These are phyloP conservation scores for Suillus luteus DNA, from an alignment of 768 basidiomycete genomes.

Conservation along the genomic window DNA sequence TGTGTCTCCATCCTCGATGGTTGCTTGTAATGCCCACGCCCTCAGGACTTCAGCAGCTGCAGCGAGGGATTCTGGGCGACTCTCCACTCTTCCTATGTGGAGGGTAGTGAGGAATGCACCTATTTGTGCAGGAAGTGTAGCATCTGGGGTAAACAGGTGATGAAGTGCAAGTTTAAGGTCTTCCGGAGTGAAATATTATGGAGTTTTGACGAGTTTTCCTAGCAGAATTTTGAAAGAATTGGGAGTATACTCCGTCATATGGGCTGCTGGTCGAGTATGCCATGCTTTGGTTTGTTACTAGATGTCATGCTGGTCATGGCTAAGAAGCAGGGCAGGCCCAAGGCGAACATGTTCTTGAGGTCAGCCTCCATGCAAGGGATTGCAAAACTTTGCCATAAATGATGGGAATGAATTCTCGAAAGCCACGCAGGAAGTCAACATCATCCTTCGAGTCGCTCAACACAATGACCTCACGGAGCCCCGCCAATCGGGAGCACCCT, in stretches of 20 bases:
- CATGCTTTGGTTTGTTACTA: no score
- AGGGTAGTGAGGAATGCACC: constrained; percentile 89
- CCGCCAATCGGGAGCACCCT: constrained; percentile 7
- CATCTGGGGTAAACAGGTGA: constrained; percentile 69
- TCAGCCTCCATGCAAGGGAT: no score
- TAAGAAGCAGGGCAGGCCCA: constrained; percentile 36
- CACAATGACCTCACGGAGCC: no score
- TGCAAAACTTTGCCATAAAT: no score
- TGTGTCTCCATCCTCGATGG: constrained; percentile 54
- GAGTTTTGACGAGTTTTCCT: constrained; percentile 75
- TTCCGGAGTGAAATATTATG: constrained; percentile 76
- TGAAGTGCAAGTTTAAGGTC: constrained; percentile 76
- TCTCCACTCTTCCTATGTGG: constrained; percentile 77
- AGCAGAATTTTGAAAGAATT: constrained; percentile 77
- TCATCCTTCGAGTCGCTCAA: no score
- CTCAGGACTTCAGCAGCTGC: constrained; percentile 78
- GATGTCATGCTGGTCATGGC: no score
- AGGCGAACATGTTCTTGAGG: no score
- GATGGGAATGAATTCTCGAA: no score
- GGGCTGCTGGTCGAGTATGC: constrained; percentile 18
- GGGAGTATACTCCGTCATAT: constrained; percentile 34
- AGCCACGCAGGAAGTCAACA: no score
- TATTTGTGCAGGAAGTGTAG: constrained; percentile 70
- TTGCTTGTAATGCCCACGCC: constrained; percentile 63
- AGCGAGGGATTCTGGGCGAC: constrained; percentile 72